Conservation (phyloP, 2,329 filamentous ascomycete species). For the Metarhizium brunneum region DNA sequence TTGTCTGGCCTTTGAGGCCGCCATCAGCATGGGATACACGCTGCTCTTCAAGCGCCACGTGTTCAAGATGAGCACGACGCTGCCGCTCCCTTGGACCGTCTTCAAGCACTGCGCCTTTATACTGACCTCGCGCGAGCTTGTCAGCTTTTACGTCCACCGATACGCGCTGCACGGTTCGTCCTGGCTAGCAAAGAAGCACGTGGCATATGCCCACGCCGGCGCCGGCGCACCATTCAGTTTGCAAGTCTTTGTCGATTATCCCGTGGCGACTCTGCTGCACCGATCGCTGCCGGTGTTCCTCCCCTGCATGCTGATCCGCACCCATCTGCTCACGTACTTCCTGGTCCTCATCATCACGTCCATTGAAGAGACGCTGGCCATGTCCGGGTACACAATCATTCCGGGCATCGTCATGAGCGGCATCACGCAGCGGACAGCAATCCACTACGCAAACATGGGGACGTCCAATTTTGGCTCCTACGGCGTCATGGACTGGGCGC, state of each 20-base stretch:
- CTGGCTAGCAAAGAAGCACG: conserved; percentile 31
- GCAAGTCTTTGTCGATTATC: conserved; percentile 59
- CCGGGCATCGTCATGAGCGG: conserved; percentile 45
- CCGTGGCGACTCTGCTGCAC: conserved; percentile 51
- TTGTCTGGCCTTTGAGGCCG: conserved; percentile 33
- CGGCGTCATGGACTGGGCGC: conserved; percentile 53
- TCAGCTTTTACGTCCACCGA: conserved; percentile 69
- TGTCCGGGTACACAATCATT: conserved; percentile 56
- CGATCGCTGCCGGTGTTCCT: conserved; percentile 58
- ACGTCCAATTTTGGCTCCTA: conserved; percentile 52
- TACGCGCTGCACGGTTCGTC: conserved; percentile 51
- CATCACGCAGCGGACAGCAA: conserved; percentile 31
- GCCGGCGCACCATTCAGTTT: conserved; percentile 51
- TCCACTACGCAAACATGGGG: conserved; percentile 39
- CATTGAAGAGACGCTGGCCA: conserved; percentile 56
- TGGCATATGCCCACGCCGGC: conserved; percentile 40
- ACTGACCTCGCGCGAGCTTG: conserved; percentile 39
- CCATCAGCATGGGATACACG: conserved; percentile 27
- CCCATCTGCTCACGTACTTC: conserved; percentile 65
- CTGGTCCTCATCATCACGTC: conserved; percentile 54
- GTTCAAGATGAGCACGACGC: conserved; percentile 37
- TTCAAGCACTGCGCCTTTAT: conserved; percentile 38
- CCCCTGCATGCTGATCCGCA: conserved; percentile 53
- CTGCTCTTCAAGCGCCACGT: conserved; percentile 26
- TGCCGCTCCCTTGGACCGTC: conserved; percentile 45